Percentiles rank a stretch among this genome's conserved stretches.
Conservation (phyloP, 305 asterid genomes). For the Solanum chacoense region DNA sequence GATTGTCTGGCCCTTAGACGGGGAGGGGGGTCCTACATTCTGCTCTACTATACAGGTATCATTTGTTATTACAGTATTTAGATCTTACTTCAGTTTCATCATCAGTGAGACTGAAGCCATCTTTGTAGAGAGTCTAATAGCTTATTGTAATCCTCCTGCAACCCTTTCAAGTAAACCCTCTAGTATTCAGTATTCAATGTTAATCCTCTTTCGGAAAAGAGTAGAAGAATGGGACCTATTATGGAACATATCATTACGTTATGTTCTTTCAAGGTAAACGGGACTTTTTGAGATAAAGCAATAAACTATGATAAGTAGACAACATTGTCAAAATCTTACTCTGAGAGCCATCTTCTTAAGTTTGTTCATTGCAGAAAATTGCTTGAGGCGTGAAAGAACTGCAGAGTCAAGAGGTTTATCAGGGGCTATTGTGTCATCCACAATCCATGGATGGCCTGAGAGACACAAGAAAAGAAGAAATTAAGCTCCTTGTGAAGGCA, state of each 20-base stretch:
- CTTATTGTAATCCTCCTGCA: not conserved
- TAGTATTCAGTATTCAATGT: not conserved
- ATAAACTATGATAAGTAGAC: not conserved
- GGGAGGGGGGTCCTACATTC: not conserved
- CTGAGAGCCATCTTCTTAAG: not conserved
- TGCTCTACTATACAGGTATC: not conserved
- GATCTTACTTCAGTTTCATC: not conserved
- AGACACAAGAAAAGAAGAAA: not conserved
- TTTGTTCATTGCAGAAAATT: not conserved
- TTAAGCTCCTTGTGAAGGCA: not conserved
- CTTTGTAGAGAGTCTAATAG: not conserved
- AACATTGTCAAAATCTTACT: not conserved
- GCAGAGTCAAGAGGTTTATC: not conserved
- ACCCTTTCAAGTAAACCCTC: not conserved
- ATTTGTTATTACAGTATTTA: not conserved
- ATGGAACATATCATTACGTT: not conserved
- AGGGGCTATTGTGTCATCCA: not conserved
- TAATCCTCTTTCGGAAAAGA: not conserved
- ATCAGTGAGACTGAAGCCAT: not conserved
- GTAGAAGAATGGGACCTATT: not conserved
- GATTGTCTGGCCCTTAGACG: not conserved
- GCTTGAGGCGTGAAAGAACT: not conserved
- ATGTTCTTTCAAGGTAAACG: not conserved
- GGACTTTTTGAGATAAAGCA: conserved; percentile 9
- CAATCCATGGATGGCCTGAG: not conserved